Conservation (phyloP, 140 eudicot genomes). For the Oenanthe javanica region DNA sequence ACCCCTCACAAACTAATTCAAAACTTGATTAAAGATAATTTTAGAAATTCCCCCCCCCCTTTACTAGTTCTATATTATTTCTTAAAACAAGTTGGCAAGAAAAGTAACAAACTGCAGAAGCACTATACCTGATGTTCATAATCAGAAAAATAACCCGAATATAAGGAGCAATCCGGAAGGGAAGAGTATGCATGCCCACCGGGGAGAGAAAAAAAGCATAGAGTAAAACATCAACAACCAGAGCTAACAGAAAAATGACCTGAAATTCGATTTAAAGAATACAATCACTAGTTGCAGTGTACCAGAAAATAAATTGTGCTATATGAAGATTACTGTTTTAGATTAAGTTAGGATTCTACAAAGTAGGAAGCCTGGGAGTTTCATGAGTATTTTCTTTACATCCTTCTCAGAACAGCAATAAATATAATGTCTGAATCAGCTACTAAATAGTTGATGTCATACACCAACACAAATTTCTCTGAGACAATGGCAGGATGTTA, state of each 20-base stretch:
- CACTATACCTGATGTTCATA: slow-evolving; percentile 67
- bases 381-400: not conserved
- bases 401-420: not conserved
- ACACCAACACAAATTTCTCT: not conserved
- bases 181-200: slow-evolving; percentile 58
- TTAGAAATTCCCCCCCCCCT: not conserved
- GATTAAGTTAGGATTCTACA: not conserved
- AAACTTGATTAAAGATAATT: not conserved
- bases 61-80: not conserved
- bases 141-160: slow-evolving; percentile 66
- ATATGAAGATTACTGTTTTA: not conserved
- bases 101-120: not conserved
- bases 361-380: not conserved
- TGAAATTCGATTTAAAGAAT: slow-evolving; percentile 21
- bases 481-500: not conserved
- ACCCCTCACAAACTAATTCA: too few relatives aligned
- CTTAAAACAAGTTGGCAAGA: not conserved
- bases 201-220: slow-evolving; percentile 62
- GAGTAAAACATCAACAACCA: slow-evolving; percentile 62
- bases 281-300: slow-evolving; percentile 10
- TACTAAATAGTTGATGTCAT: not conserved
- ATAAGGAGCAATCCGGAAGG: slow-evolving; percentile 87
- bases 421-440: not conserved
- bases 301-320: not conserved
- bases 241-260: slow-evolving; percentile 55